A percentile compares a stretch with the other conserved stretches of the same genome.
phyloP scores from a whole-genome alignment of 2,329 filamentous ascomycete genomes.

The Cladorrhinum sp. region DNA sequence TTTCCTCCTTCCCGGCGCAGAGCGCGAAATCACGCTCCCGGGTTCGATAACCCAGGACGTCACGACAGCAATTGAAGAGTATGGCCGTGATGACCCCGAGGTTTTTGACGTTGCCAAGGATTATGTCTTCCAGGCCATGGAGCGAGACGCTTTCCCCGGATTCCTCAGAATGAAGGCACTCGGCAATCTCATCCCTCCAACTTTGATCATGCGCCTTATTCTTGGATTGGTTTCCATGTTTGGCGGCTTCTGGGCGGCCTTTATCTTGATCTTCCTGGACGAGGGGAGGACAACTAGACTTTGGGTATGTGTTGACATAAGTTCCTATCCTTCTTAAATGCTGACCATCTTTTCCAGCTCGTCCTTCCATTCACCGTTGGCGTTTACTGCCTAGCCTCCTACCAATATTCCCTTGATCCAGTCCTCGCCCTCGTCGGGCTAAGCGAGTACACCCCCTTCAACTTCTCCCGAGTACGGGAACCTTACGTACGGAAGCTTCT shows the following conservation, averaged over 20 bases:
- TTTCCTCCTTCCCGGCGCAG: slow-evolving; percentile 88
- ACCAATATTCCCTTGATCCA: slow-evolving; percentile 94
- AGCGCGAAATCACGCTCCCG: slow-evolving; percentile 92
- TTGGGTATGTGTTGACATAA: slow-evolving; percentile 64
- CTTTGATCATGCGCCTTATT: slow-evolving; percentile 80
- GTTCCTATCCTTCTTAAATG: slow-evolving; percentile 1
- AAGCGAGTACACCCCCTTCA: slow-evolving; percentile 96
- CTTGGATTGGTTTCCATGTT: slow-evolving; percentile 84
- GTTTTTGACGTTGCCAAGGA: slow-evolving; percentile 97
- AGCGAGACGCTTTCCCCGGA: slow-evolving; percentile 96
- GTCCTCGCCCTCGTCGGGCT: slow-evolving; percentile 82
- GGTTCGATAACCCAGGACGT: slow-evolving; percentile 83
- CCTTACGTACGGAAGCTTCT: slow-evolving; percentile 86
- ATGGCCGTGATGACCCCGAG: slow-evolving; percentile 90
- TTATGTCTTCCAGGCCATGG: slow-evolving; percentile 99
- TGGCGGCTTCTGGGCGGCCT: slow-evolving; percentile 89
- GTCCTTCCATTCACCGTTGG: slow-evolving; percentile 91
- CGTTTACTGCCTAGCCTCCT: slow-evolving; percentile 82
- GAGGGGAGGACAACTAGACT: slow-evolving; percentile 69
- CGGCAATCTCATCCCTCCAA: slow-evolving; percentile 90
- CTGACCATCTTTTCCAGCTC: slow-evolving; percentile 36
- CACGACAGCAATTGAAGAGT: slow-evolving; percentile 82
- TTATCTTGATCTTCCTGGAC: slow-evolving; percentile 88
- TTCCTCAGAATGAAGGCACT: slow-evolving; percentile 93
- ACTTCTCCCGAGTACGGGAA: slow-evolving; percentile 82